Evolutionary conservation across 2,329 filamentous ascomycete genomes (phyloP).

Genomic region (Diplodia mutila): DNA sequence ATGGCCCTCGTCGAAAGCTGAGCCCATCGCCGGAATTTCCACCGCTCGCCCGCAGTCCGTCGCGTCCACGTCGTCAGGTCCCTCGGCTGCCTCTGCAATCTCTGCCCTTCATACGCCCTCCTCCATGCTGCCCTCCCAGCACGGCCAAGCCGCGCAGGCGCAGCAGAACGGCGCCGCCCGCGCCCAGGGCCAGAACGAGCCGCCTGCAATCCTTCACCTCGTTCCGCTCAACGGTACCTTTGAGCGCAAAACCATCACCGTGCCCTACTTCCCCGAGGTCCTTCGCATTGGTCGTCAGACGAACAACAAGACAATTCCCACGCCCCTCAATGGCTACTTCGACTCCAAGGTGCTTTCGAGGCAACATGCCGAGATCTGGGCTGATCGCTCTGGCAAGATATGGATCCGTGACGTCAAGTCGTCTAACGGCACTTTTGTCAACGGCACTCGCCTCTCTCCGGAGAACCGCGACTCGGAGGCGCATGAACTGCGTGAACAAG

Average conservation of each 20-base stretch:
- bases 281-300: constrained; percentile 94
- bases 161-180: constrained; percentile 62
- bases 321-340: constrained; percentile 90
- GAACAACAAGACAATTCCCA: constrained; percentile 93
- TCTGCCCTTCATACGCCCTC: constrained; percentile 65
- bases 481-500: constrained; percentile 86
- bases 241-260: constrained; percentile 92
- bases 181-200: constrained; percentile 52
- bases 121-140: constrained; percentile 69
- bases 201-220: constrained; percentile 80
- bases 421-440: constrained; percentile 98
- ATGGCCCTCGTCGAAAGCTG: constrained; percentile 69
- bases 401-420: constrained; percentile 98
- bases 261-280: constrained; percentile 92
- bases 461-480: constrained; percentile 97
- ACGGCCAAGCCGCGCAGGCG: constrained; percentile 63
- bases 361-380: constrained; percentile 96
- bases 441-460: constrained; percentile 83
- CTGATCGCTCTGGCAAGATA: constrained; percentile 81
- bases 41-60: constrained; percentile 66
- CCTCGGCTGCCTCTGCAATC: constrained; percentile 64
- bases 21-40: constrained; percentile 65
- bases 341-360: constrained; percentile 97
- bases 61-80: constrained; percentile 60
- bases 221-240: constrained; percentile 94